Evolutionary conservation across 1,139 yeast genomes (phyloP), one percentile per base, ranked within the genome.

Genomic region (Candida frijolesensis): DNA sequence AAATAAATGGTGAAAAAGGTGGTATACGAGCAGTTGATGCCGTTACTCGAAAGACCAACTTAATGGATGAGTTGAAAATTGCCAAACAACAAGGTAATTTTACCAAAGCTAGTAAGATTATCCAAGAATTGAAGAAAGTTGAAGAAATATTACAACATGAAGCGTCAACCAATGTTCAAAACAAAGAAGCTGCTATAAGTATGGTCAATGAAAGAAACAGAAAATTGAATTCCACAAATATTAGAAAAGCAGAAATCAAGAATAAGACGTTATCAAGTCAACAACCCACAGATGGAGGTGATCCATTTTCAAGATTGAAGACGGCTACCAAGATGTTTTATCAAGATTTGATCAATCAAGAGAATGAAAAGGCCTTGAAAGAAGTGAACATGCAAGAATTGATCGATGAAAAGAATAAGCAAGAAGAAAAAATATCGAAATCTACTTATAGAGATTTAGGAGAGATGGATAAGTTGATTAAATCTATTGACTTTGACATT

Each of bases 271-370:
- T 77, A 1, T 77, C 32, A 35, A 19, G 22, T 30, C 47, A 45
- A 39, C 47, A 45, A 30, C 55, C 63, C 12, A 64, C 63, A 42
- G 76, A 79, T 48, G 84, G 78, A 45, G 83, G 87, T 8, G 96
- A 94, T 71, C 98, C 99, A 33, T 94, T 94, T 68, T 84, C 90
- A 55, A 82, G 98, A 66, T 79, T 94, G 62, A 87, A 90, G 65
- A 92, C 97, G 0, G 85, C 84, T 53, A 89, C 97, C 0, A 82
- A 89, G 62, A 85, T 90, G 54, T 92, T 90, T 67, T 91, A 92
- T 60, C 78, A 76, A 56, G 79, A 75, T 54, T 63, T 76, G 52
- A 71, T 72, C 32, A 73, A 74, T 49, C 67, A 70, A 50, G 80
- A 76, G 51, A 76, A 76, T 58, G 76, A 73, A 55, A 72, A 70